These are phyloP conservation scores for Symbiodinium natans DNA, from an alignment of 73 alveolate genomes.

Conservation along the genomic window DNA sequence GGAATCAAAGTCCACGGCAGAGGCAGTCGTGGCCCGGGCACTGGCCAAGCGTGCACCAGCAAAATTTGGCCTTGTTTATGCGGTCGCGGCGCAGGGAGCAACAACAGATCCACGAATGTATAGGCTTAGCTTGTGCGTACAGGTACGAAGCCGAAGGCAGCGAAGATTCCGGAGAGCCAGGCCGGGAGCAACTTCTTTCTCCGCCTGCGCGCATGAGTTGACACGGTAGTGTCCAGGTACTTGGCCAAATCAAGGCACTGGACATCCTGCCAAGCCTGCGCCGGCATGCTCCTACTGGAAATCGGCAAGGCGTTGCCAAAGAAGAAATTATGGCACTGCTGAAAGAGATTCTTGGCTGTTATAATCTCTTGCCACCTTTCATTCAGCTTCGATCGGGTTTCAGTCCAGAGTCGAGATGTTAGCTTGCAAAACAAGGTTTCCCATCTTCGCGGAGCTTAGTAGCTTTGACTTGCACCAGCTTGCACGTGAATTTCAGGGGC, in stretches of 20 bases:
- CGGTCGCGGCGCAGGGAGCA: too few species aligned
- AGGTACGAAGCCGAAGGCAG: background rate
- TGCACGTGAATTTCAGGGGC: slow-evolving; percentile 63
- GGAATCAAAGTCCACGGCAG: background rate
- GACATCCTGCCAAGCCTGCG: slow-evolving; percentile 7
- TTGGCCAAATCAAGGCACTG: background rate
- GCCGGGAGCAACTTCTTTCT: background rate
- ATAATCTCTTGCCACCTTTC: background rate
- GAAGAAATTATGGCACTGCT: background rate
- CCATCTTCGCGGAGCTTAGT: slow-evolving; percentile 49
- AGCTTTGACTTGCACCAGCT: background rate
- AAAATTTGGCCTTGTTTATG: background rate
- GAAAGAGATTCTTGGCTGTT: background rate
- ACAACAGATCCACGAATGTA: too few species aligned
- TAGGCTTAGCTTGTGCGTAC: too few species aligned
- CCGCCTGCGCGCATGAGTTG: too few species aligned
- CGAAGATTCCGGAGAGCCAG: background rate
- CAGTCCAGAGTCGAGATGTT: background rate
- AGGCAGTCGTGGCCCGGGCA: background rate
- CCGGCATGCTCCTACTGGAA: background rate
- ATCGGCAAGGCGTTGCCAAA: background rate
- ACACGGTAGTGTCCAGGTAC: background rate
- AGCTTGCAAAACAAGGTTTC: slow-evolving; percentile 33
- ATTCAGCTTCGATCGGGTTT: background rate
- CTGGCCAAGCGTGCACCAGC: background rate